These are phyloP conservation scores for Xylaria sp. DNA, from an alignment of 2,329 filamentous ascomycete genomes.

Conservation along the genomic window DNA sequence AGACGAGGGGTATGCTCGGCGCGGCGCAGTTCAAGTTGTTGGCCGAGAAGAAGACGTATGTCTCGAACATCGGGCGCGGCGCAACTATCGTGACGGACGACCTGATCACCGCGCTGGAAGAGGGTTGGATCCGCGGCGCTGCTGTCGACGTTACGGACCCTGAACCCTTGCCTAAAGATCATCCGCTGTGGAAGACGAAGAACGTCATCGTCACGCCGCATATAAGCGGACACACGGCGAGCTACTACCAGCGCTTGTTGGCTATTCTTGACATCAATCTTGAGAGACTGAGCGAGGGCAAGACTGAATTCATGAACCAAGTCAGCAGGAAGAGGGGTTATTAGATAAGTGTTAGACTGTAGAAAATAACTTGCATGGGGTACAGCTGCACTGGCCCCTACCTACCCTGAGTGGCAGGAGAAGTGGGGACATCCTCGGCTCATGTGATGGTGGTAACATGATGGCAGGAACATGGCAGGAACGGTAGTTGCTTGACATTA, in stretches of 20 bases:
- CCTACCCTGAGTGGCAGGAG: neutral
- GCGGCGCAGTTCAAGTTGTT: slow-evolving; percentile 53
- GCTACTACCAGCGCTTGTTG: slow-evolving; percentile 44
- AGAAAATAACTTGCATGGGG: too few species aligned
- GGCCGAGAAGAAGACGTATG: slow-evolving; percentile 56
- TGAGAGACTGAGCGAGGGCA: slow-evolving; percentile 44
- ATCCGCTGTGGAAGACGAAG: slow-evolving; percentile 70
- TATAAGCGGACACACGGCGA: slow-evolving; percentile 46
- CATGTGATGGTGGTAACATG: slow-evolving; percentile 13
- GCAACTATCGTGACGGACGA: slow-evolving; percentile 54
- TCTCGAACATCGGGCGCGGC: slow-evolving; percentile 73
- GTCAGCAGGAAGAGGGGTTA: slow-evolving; percentile 49
- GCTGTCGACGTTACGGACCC: slow-evolving; percentile 77
- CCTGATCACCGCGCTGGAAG: slow-evolving; percentile 63
- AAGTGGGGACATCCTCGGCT: slow-evolving; percentile 10
- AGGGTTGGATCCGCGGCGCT: slow-evolving; percentile 60
- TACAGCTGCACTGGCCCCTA: too few species aligned
- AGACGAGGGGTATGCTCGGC: slow-evolving; percentile 56
- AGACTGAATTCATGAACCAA: slow-evolving; percentile 45
- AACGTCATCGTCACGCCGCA: slow-evolving; percentile 66
- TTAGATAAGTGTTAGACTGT: slow-evolving; percentile 23
- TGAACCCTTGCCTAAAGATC: slow-evolving; percentile 70
- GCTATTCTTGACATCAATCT: slow-evolving; percentile 47
- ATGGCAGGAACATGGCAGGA: neutral
- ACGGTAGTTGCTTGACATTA: neutral